phyloP scores from a whole-genome alignment of 306 rosid species.

The Citrullus amarus region DNA sequence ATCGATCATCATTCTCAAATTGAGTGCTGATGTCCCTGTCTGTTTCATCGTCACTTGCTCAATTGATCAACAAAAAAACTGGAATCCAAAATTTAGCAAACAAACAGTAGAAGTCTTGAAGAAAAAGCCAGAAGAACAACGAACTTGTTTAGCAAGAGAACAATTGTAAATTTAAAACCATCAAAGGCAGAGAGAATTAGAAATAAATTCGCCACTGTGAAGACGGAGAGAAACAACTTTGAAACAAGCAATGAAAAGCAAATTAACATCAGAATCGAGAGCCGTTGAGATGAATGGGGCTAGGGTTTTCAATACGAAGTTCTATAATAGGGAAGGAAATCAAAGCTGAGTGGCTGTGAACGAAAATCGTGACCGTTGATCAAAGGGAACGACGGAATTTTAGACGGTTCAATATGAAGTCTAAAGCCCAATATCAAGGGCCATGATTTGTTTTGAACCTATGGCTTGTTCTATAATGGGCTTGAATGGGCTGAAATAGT shows the following conservation, averaged over 20 bases:
- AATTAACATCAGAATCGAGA: neutral
- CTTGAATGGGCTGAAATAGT: neutral
- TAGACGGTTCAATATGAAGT: neutral
- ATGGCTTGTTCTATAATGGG: neutral
- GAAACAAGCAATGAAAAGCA: neutral
- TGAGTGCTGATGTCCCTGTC: conserved; percentile 63
- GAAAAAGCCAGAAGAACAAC: neutral
- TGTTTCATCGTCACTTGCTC: conserved; percentile 38
- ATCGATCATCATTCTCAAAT: conserved; percentile 35
- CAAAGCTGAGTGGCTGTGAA: neutral
- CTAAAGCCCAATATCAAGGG: neutral
- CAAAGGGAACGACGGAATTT: neutral
- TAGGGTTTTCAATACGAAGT: neutral
- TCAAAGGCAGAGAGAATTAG: neutral
- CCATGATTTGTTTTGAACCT: neutral
- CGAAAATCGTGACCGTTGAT: neutral
- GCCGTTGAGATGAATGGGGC: neutral
- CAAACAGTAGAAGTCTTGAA: no score
- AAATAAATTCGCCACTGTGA: no score
- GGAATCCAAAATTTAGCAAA: neutral
- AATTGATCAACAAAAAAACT: neutral
- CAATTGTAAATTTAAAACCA: conserved; percentile 34
- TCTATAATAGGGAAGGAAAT: neutral
- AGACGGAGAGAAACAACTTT: neutral
- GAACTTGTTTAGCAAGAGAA: neutral